A percentile compares a stretch with the other conserved stretches of the same genome.
phyloP scores from a whole-genome alignment of 257 asterid species.

The Scutellaria baicalensis region DNA sequence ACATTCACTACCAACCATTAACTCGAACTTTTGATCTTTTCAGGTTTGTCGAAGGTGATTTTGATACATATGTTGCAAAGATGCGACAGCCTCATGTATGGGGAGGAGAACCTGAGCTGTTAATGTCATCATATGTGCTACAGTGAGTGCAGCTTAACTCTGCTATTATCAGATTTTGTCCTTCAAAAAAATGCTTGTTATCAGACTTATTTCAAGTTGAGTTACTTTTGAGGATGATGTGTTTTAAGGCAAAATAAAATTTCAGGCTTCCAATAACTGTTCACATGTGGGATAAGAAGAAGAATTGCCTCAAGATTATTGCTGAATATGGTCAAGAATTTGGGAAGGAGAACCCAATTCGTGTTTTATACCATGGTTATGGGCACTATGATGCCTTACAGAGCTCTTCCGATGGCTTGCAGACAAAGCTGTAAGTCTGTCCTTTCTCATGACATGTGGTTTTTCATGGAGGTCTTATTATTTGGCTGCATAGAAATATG shows the following conservation, averaged over 20 bases:
- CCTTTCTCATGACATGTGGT: background rate
- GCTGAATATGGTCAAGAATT: constrained; percentile 73
- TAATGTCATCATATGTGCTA: constrained; percentile 68
- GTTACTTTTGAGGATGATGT: background rate
- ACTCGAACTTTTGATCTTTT: background rate
- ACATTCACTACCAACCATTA: background rate
- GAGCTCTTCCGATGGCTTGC: constrained; percentile 23
- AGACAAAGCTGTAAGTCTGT: constrained; percentile 28
- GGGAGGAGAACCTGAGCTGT: constrained; percentile 83
- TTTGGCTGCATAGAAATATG: too few species aligned
- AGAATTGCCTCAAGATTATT: constrained; percentile 38
- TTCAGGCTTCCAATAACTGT: constrained; percentile 62
- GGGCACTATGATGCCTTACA: constrained; percentile 66
- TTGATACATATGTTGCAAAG: constrained; percentile 50
- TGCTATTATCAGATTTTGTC: background rate
- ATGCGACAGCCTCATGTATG: constrained; percentile 65
- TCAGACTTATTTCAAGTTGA: too few species aligned
- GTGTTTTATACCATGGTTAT: constrained; percentile 62
- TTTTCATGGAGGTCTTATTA: background rate
- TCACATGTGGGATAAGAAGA: constrained; percentile 58
- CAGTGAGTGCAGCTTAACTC: constrained; percentile 28
- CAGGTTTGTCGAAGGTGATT: constrained; percentile 79
- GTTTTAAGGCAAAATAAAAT: background rate
- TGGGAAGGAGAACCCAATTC: constrained; percentile 52
- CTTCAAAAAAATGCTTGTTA: too few species aligned